These are phyloP conservation scores for Chiua virens DNA, from an alignment of 768 basidiomycete species.

Conservation along the genomic window DNA sequence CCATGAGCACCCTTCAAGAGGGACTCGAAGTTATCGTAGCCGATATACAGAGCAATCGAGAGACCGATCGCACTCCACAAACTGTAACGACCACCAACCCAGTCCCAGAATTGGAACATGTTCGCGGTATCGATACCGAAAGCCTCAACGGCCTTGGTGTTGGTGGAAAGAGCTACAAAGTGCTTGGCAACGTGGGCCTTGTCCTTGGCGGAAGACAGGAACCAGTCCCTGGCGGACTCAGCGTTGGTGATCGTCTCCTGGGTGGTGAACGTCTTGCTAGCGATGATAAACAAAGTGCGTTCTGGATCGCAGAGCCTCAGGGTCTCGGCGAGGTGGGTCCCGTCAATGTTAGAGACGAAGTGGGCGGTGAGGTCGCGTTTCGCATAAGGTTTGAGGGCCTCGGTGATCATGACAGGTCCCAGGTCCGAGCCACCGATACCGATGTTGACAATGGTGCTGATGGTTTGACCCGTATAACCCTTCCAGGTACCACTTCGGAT, in stretches of 20 bases:
- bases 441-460: conserved; percentile 95
- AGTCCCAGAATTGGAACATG: conserved; percentile 99
- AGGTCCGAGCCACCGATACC: conserved; percentile 98
- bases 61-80: conserved; percentile 98
- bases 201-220: conserved; percentile 80
- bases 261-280: conserved; percentile 99
- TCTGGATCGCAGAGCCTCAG: conserved; percentile 81
- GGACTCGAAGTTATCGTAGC: conserved; percentile 91
- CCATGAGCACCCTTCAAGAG: conserved; percentile 91
- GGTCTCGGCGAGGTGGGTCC: conserved; percentile 93
- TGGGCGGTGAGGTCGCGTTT: conserved; percentile 84
- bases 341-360: conserved; percentile 98
- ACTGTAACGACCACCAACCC: conserved; percentile 98
- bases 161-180: conserved; percentile 97
- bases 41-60: conserved; percentile 90
- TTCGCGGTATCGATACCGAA: conserved; percentile 91
- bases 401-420: conserved; percentile 98
- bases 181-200: conserved; percentile 95
- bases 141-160: conserved; percentile 86
- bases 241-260: conserved; percentile 99
- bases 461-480: conserved; percentile 95
- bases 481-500: conserved; percentile 90
- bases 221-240: conserved; percentile 91
- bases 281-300: conserved; percentile 95
- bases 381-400: conserved; percentile 91